Evolutionary conservation across 495 filamentous ascomycete species (phyloP), one percentile per base, ranked within the genome.

Genomic region (Daldinia concentrica): DNA sequence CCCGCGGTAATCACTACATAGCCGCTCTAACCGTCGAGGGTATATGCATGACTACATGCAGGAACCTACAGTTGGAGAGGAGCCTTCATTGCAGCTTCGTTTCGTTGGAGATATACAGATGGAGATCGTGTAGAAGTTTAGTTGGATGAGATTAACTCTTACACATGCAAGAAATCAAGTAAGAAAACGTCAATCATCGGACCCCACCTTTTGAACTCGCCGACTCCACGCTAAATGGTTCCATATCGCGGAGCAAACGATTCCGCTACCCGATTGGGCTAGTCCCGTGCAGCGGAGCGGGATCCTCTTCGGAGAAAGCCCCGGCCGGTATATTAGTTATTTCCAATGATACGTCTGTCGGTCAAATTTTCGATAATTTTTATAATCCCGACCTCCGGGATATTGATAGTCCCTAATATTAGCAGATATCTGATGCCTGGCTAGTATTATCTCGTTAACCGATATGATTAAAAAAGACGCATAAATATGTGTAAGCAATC

Each of bases 241-340:
- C 73, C 68, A 74, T 64, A 63, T 71, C 56, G 68, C 79, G 79
- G 79, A 79, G 59, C 58, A 27, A 62, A 60, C 45, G 58, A 52
- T 61, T 78, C 79, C 79, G 79, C 24, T 58, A 11, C 72, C 73
- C 12, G 37, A 80, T 80, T 75, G 74, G 79, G 78, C 64, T 77
- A 76, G 54, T 62, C 57, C 41, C 30, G 58, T 62, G 62, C 24
- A 22, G 55, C 60, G 60, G 64, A 64, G 61, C 65, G 64, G 60
- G 48, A 68, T 22, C 57, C 48, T 60, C 55, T 55, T 57, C 70
- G 70, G 65, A 58, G 60, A 30, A 43, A 63, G 29, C 8, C 61
- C 68, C 66, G 63, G 55, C 39, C 62, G 57, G n/a, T 48, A 48
- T 41, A 39, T 24, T 14, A 15, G 11, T 36, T 36, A 36, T n/a